These are phyloP conservation scores for Schizochytrium sp. DNA, from an alignment of 108 stramenopile species.

Conservation along the genomic window DNA sequence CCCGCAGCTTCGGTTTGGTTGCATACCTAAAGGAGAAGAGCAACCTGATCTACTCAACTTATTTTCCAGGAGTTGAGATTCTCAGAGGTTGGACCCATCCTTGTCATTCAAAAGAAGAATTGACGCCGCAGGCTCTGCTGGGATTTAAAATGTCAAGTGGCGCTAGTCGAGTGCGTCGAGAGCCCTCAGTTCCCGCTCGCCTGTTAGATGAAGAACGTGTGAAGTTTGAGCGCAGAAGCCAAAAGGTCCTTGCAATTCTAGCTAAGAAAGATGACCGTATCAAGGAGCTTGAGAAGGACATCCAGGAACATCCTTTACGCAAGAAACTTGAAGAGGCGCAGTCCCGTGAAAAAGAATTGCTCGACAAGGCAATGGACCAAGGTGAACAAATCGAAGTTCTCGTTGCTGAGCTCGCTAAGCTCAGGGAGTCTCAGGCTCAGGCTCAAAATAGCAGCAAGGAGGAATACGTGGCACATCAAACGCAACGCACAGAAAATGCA, in stretches of 20 bases:
- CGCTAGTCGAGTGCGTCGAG: not conserved
- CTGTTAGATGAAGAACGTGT: constrained; percentile 15
- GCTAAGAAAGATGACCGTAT: constrained; percentile 30
- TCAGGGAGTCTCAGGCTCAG: not conserved
- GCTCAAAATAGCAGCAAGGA: constrained; percentile 2
- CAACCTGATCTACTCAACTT: no score
- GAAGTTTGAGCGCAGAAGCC: constrained; percentile 48
- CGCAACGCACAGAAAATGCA: not conserved
- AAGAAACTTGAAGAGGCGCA: not conserved
- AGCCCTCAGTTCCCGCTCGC: constrained; percentile 13
- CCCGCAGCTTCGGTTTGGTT: no score
- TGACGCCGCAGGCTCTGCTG: no score
- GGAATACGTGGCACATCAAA: not conserved
- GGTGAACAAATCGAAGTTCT: constrained; percentile 44
- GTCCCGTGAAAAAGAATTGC: not conserved
- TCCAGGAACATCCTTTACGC: not conserved
- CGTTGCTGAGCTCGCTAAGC: constrained; percentile 20
- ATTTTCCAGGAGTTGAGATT: no score
- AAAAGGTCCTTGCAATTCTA: constrained; percentile 40
- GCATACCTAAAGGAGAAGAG: no score
- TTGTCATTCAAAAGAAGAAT: no score
- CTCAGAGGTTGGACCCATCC: no score
- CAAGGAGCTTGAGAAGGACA: not conserved
- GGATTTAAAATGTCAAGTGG: no score
- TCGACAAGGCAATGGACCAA: constrained; percentile 48